Conservation (phyloP, 2,329 filamentous ascomycete species). For the Ophiobolus disseminans region DNA sequence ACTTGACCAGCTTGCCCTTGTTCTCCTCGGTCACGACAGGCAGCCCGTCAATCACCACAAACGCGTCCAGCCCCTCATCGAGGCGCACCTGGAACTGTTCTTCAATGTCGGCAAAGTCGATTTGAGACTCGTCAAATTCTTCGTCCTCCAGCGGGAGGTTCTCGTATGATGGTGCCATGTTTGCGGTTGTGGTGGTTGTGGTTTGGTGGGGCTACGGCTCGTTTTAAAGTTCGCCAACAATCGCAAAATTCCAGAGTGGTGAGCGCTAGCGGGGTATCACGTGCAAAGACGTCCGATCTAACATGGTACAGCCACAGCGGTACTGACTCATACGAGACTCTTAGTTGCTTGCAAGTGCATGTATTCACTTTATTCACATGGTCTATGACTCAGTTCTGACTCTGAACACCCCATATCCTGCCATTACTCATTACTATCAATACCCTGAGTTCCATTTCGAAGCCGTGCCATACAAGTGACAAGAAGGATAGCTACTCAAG, state of each 20-base stretch:
- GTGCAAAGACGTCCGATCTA: slow-evolving; percentile 1
- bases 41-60: slow-evolving; percentile 94
- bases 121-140: slow-evolving; percentile 89
- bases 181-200: slow-evolving; percentile 50
- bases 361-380: too few species aligned
- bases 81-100: slow-evolving; percentile 96
- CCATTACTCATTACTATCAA: slow-evolving; percentile 22
- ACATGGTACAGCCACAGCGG: not conserved
- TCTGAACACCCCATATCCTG: not conserved
- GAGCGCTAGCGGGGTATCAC: slow-evolving; percentile 18
- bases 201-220: slow-evolving; percentile 27
- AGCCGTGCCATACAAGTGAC: not conserved
- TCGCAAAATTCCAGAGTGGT: slow-evolving; percentile 38
- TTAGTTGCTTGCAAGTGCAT: too few species aligned
- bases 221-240: slow-evolving; percentile 18
- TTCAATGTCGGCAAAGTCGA: slow-evolving; percentile 92
- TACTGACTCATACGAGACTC: slow-evolving; percentile 1
- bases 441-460: not conserved
- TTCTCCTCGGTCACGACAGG: slow-evolving; percentile 88
- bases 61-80: slow-evolving; percentile 94
- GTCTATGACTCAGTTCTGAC: not conserved
- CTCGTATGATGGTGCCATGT: slow-evolving; percentile 92
- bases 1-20: slow-evolving; percentile 94
- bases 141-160: slow-evolving; percentile 85
- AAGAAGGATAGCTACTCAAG: too few species aligned